phyloP scores from a whole-genome alignment of 1,139 yeast genomes.

The Protomyces inundatus region DNA sequence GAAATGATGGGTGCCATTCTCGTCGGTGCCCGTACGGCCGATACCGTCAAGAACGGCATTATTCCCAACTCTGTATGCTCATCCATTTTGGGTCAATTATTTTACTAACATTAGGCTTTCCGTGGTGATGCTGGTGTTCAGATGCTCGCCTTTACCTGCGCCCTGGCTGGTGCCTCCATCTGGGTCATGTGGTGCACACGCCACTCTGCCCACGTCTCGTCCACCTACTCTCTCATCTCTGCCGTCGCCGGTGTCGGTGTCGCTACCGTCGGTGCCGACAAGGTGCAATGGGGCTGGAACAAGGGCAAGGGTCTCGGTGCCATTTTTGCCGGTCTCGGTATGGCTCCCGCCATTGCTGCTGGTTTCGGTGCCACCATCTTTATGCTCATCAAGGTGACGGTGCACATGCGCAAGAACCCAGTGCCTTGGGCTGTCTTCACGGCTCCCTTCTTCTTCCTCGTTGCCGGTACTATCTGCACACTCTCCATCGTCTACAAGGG shows the following conservation, averaged over 20 bases:
- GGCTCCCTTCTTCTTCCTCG: conserved; percentile 59
- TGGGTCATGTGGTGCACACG: conserved; percentile 67
- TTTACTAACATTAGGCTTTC: conserved; percentile 48
- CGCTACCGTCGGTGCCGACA: conserved; percentile 58
- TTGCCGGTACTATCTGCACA: conserved; percentile 59
- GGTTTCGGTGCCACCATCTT: conserved; percentile 55
- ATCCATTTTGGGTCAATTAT: conserved; percentile 40
- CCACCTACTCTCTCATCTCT: conserved; percentile 76
- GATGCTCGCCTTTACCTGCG: conserved; percentile 71
- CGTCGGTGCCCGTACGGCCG: conserved; percentile 66
- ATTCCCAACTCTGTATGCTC: conserved; percentile 43
- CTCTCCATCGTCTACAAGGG: conserved; percentile 64
- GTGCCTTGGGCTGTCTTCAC: conserved; percentile 52
- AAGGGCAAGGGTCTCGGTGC: conserved; percentile 52
- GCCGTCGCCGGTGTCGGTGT: conserved; percentile 70
- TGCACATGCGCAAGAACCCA: conserved; percentile 56
- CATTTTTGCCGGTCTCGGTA: conserved; percentile 74
- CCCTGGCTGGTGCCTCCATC: conserved; percentile 65
- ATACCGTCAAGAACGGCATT: conserved; percentile 61
- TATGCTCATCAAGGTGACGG: conserved; percentile 54
- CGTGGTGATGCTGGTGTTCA: conserved; percentile 42
- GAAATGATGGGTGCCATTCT: conserved; percentile 72
- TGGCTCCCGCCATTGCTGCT: conserved; percentile 73
- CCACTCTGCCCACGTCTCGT: conserved; percentile 70
- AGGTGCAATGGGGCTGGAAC: conserved; percentile 68